These are phyloP conservation scores for Magnusiomyces ingens DNA, from an alignment of 1,139 yeast genomes.

Conservation along the genomic window DNA sequence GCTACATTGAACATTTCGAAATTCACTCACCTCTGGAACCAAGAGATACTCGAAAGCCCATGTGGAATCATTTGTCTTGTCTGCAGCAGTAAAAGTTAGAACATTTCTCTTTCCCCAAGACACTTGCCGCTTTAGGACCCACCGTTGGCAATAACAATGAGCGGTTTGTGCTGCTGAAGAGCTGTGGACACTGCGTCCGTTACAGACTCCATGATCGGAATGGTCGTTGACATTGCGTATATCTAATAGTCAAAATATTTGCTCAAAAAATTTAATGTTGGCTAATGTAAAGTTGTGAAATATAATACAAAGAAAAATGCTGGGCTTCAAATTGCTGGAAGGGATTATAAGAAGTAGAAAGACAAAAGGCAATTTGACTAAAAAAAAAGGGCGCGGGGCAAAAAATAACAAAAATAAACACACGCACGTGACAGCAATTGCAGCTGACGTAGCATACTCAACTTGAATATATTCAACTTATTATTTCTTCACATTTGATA, in stretches of 20 bases:
- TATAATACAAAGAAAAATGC: neutral
- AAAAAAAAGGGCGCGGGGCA: neutral
- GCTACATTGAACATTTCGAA: constrained; percentile 10
- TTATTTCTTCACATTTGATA: too few species aligned
- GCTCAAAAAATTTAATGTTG: too few species aligned
- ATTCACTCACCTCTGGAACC: neutral
- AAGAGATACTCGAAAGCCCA: neutral
- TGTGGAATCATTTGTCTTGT: neutral
- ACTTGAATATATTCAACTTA: too few species aligned
- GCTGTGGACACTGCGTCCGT: constrained; percentile 8
- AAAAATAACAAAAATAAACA: neutral
- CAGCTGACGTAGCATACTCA: too few species aligned
- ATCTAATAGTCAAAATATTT: too few species aligned
- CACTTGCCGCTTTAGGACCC: neutral
- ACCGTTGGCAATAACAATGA: constrained; percentile 9
- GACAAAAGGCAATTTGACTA: neutral
- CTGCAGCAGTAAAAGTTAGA: neutral
- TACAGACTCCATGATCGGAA: constrained; percentile 3
- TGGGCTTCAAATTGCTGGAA: neutral
- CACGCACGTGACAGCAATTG: too few species aligned
- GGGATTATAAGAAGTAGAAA: neutral
- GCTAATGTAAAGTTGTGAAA: too few species aligned
- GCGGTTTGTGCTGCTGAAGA: constrained; percentile 5
- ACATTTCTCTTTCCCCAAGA: neutral
- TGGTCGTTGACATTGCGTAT: neutral